Conservation (phyloP, 2,329 filamentous ascomycete genomes). For the Colletotrichum sp. region DNA sequence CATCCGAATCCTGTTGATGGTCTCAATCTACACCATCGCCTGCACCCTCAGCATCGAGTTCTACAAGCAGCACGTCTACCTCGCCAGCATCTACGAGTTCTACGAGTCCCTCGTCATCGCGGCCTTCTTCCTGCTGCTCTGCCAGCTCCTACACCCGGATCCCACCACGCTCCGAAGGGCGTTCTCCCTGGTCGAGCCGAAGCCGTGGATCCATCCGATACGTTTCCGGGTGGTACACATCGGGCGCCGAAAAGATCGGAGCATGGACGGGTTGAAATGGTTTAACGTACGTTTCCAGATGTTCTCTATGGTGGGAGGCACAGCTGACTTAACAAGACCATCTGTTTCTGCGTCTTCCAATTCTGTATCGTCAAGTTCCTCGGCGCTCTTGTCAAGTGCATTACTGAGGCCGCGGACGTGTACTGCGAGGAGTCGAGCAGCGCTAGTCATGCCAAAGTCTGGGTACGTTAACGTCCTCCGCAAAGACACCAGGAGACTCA, state of each 20-base stretch:
- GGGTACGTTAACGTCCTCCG: not conserved
- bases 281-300: not conserved
- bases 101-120: conserved; percentile 3
- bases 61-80: conserved; percentile 1
- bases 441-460: not conserved
- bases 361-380: conserved; percentile 1
- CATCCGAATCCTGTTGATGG: not conserved
- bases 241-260: not conserved
- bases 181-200: not conserved
- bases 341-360: not conserved
- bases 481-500: rapidly evolving
- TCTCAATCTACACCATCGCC: not conserved
- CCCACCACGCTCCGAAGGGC: not conserved
- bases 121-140: not conserved
- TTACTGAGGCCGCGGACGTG: not conserved
- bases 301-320: not conserved
- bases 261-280: not conserved
- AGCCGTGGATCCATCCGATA: not conserved
- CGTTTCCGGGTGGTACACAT: not conserved
- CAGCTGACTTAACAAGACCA: not conserved
- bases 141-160: not conserved
- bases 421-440: conserved; percentile 1
- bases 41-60: not conserved
- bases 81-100: not conserved
- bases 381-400: not conserved